Evolutionary conservation across 345 rosid genomes (phyloP).

Genomic region (Murraya paniculata): DNA sequence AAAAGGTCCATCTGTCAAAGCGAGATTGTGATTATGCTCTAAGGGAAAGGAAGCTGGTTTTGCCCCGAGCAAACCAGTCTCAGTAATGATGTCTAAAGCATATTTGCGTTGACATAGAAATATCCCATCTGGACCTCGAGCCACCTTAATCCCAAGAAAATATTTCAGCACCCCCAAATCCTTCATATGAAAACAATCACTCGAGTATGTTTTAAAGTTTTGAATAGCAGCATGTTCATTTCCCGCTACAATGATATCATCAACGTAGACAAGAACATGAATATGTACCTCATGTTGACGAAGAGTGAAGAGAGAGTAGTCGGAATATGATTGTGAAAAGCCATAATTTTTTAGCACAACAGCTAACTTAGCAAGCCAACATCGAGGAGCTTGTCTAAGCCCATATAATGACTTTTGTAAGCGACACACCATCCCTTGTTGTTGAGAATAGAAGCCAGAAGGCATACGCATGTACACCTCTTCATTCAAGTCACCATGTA

Average conservation of each 20-base stretch:
- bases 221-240: too few relatives aligned
- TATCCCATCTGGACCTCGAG: too few relatives aligned
- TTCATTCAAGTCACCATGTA: not conserved
- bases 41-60: not conserved
- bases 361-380: not conserved
- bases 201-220: too few relatives aligned
- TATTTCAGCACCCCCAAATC: too few relatives aligned
- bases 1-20: not conserved
- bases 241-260: too few relatives aligned
- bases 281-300: too few relatives aligned
- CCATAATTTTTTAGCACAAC: not conserved
- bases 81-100: slow-evolving; percentile 4
- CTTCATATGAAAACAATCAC: too few relatives aligned
- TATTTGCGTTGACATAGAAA: not conserved
- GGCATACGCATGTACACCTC: not conserved
- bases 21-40: slow-evolving; percentile 15
- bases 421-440: not conserved
- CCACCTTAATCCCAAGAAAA: too few relatives aligned
- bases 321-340: not conserved
- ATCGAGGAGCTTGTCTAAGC: not conserved
- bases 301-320: too few relatives aligned
- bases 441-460: not conserved
- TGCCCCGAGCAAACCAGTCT: slow-evolving; percentile 16
- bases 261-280: too few relatives aligned
- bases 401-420: too few relatives aligned